Base-by-base conservation (phyloP, 2,329 filamentous ascomycete species). In the Xylaria sp. region DNA sequence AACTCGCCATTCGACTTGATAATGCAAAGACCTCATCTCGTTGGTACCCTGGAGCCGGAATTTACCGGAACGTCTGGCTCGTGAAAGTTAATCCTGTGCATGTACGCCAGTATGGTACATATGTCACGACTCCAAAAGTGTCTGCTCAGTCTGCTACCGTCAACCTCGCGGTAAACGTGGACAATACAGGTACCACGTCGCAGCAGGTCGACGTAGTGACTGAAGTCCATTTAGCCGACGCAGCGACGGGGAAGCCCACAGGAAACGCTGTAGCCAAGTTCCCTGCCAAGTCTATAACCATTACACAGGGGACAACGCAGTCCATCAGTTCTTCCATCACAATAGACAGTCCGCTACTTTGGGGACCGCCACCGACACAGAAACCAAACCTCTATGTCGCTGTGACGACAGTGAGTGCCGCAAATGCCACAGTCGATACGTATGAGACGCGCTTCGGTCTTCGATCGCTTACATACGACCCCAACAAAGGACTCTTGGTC, bases 21-120 rank as follows among this genome's bases (percentile, higher is more conserved):
- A 84, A 85, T 62, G 75, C 78, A 0, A 40, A 78, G 0, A 76
- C 82, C 15, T 81, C 77, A 1, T 82, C 83, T 2, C 78, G 83
- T 2, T 86, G 82, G 82, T 86, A 85, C 63, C 83, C 83, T 3
- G 83, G 83, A 14, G 83, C 75, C 12, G 83, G 83, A 0, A 74
- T 86, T 14, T 85, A 85, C 67, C 78, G 83, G 1, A 84, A 84
- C 60, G 75, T 85, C 3, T 86, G 83, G 83, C 76, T 86, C 15
- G 78, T 80, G 37, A 84, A 81, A 60, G 78, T 80, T 11, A 72
- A 79, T 37, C 70, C 77, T 1, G 73, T 77, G 0, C 83, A 84
- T 61, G 78, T 86, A 2, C 78, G 72, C 8, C 80, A 85, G 46
- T 82, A 75, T 49, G 84, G 83, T 3, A 84, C 82, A 0, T 81